phyloP scores from a whole-genome alignment of 23 red algal species.

The Cyanidioschyzon merolae region DNA sequence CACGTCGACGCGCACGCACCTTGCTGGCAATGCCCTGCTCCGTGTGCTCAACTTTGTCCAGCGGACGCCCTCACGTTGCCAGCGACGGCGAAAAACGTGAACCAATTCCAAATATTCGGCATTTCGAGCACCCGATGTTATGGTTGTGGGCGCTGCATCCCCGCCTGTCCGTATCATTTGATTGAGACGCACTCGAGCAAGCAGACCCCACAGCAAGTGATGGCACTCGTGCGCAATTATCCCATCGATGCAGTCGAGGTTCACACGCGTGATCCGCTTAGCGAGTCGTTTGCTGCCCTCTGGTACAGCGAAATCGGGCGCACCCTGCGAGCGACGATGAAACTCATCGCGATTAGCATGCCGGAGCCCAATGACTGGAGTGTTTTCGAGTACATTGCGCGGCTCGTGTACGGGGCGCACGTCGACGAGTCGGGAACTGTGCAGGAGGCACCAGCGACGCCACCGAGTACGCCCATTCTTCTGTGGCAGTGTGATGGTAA shows the following conservation, averaged over 20 bases:
- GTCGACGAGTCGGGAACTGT: neutral
- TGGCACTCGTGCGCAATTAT: conserved; percentile 15
- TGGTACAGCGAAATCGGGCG: conserved; percentile 36
- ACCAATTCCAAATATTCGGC: conserved; percentile 1
- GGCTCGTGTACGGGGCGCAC: neutral
- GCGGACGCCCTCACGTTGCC: conserved; percentile 44
- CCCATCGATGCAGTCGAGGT: conserved; percentile 68
- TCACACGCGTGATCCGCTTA: conserved; percentile 41
- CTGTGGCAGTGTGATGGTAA: conserved; percentile 94
- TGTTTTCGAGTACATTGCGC: conserved; percentile 5
- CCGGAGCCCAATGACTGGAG: conserved; percentile 30
- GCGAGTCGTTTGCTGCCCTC: conserved; percentile 22
- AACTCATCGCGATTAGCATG: conserved; percentile 62
- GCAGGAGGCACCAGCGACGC: neutral
- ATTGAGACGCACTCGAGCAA: conserved; percentile 34
- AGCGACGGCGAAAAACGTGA: neutral
- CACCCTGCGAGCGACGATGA: conserved; percentile 12
- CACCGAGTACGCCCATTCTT: neutral
- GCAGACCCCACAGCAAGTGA: conserved; percentile 1
- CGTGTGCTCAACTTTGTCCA: conserved; percentile 67
- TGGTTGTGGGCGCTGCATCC: conserved; percentile 81
- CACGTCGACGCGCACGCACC: conserved; percentile 32
- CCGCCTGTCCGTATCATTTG: conserved; percentile 49
- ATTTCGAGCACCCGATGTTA: conserved; percentile 51
- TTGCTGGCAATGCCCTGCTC: conserved; percentile 36